Evolutionary conservation across 116 monocot genomes (phyloP).

Genomic region (Cymodocea nodosa): DNA sequence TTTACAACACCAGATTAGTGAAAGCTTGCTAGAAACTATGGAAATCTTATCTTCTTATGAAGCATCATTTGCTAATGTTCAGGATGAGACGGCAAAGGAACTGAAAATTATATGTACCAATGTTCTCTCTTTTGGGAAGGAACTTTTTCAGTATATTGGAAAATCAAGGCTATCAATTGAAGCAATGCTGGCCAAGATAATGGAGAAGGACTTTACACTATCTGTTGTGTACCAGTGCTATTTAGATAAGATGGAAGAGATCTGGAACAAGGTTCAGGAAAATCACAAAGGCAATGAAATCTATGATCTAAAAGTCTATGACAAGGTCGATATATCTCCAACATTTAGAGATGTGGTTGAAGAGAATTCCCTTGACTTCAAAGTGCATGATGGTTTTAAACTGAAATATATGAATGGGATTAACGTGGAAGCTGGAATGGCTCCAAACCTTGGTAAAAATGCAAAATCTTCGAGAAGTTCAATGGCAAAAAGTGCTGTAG

Average conservation of each 20-base stretch:
- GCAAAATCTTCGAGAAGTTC: neutral
- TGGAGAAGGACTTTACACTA: slow-evolving; percentile 12
- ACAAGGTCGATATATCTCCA: neutral
- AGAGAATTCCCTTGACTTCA: neutral
- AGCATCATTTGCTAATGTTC: slow-evolving; percentile 23
- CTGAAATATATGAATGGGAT: neutral
- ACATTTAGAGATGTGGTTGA: neutral
- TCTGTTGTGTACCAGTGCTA: slow-evolving; percentile 14
- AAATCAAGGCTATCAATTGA: slow-evolving; percentile 22
- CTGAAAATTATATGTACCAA: slow-evolving; percentile 18
- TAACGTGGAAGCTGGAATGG: neutral
- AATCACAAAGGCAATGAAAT: neutral
- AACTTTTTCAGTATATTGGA: slow-evolving; percentile 16
- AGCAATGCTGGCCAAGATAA: slow-evolving; percentile 15
- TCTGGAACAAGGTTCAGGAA: neutral
- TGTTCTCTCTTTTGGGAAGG: slow-evolving; percentile 16
- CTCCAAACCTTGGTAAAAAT: neutral
- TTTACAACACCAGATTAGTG: slow-evolving; percentile 11
- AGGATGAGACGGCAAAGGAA: slow-evolving; percentile 13
- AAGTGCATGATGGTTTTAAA: neutral
- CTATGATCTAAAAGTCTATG: neutral
- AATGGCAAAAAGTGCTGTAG: neutral
- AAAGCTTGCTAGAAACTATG: slow-evolving; percentile 12
- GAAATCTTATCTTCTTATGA: slow-evolving; percentile 13
- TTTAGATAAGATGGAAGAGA: neutral